These are phyloP conservation scores for Claviceps sp. DNA, from an alignment of 2,329 filamentous ascomycete species.

Conservation along the genomic window DNA sequence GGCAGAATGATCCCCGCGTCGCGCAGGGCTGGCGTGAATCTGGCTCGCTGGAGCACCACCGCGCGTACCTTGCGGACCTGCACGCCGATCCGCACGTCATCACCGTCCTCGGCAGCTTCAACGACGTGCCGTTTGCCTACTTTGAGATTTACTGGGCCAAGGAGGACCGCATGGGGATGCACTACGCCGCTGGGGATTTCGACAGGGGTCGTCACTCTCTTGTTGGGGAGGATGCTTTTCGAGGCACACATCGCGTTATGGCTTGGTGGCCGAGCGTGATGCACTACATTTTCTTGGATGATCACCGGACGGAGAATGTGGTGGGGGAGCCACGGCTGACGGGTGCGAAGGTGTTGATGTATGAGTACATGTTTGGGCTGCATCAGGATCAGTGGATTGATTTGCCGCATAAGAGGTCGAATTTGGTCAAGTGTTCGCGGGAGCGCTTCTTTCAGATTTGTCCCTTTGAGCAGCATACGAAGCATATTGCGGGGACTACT, in stretches of 20 bases:
- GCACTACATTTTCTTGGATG: conserved; percentile 50
- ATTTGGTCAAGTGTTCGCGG: not conserved
- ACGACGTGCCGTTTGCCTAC: conserved; percentile 58
- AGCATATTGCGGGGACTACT: not conserved
- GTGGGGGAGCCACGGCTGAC: conserved; percentile 47
- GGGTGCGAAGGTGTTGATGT: not conserved
- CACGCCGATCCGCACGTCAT: conserved; percentile 58
- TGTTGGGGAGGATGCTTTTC: conserved; percentile 45
- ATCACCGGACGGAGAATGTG: conserved; percentile 41
- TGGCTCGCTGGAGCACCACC: conserved; percentile 55
- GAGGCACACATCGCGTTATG: conserved; percentile 45
- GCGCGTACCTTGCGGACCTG: conserved; percentile 26
- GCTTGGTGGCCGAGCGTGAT: conserved; percentile 50
- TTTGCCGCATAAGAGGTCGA: conserved; percentile 1
- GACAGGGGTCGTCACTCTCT: conserved; percentile 46
- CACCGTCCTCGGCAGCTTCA: conserved; percentile 52
- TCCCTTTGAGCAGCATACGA: not conserved
- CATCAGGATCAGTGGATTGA: conserved; percentile 1
- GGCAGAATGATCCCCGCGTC: conserved; percentile 71
- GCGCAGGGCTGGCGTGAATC: conserved; percentile 66
- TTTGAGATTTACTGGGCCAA: conserved; percentile 69
- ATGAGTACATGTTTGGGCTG: conserved; percentile 1
- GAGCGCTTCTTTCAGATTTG: conserved; percentile 2
- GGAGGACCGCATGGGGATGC: conserved; percentile 43
- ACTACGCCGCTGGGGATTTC: conserved; percentile 41